These are phyloP conservation scores for Linaria vulgaris DNA, from an alignment of 257 asterid species.

Conservation along the genomic window DNA sequence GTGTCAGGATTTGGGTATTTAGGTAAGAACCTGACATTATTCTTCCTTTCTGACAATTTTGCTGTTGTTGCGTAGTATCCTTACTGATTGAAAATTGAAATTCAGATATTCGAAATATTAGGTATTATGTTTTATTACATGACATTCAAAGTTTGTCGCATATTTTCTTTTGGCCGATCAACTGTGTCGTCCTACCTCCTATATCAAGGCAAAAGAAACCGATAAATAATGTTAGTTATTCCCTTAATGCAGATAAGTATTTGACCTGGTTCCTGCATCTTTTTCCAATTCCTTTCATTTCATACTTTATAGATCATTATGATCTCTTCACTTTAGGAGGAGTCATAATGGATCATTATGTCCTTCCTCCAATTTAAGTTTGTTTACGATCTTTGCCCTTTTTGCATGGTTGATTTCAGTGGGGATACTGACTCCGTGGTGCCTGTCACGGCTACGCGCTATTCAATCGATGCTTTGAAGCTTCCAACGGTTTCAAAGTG, in stretches of 20 bases:
- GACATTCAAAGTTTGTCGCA: too few species aligned
- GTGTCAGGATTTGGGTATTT: conserved; percentile 88
- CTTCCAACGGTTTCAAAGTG: conserved; percentile 77
- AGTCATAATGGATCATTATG: not conserved
- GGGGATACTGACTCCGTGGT: conserved; percentile 97
- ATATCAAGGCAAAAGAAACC: too few species aligned
- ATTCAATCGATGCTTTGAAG: conserved; percentile 88
- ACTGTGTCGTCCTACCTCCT: too few species aligned
- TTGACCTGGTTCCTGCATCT: not conserved
- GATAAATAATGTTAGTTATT: too few species aligned
- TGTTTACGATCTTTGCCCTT: not conserved
- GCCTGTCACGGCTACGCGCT: conserved; percentile 92
- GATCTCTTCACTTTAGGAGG: not conserved
- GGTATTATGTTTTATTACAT: not conserved
- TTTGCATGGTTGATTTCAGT: conserved; percentile 35
- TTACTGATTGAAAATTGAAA: not conserved
- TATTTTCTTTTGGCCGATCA: too few species aligned
- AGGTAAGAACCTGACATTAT: conserved; percentile 44
- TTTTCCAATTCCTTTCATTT: not conserved
- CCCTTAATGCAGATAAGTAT: too few species aligned
- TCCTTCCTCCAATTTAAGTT: not conserved
- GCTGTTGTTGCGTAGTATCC: not conserved
- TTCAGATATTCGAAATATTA: not conserved
- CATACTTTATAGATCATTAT: not conserved
- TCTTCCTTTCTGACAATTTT: not conserved